Evolutionary conservation across 2,329 filamentous ascomycete genomes (phyloP).

Genomic region (Fusarium dimerum): DNA sequence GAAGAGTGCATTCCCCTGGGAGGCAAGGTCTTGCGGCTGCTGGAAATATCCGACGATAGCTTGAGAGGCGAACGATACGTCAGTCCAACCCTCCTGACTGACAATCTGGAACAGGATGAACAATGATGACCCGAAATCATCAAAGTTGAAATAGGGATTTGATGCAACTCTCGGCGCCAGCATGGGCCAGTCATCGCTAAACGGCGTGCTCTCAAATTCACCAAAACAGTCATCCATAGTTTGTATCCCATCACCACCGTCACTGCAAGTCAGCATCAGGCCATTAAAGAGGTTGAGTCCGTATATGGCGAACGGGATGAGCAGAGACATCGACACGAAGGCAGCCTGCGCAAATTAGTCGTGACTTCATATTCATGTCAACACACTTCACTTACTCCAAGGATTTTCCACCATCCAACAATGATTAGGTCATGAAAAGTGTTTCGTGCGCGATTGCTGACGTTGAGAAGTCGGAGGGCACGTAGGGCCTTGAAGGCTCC

Average conservation of each 20-base stretch:
- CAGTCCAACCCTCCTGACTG: slow-evolving; percentile 96
- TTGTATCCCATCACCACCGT: slow-evolving; percentile 52
- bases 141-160: slow-evolving; percentile 89
- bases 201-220: slow-evolving; percentile 77
- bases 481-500: slow-evolving; percentile 96
- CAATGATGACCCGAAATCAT: slow-evolving; percentile 88
- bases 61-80: slow-evolving; percentile 85
- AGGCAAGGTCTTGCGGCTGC: slow-evolving; percentile 69
- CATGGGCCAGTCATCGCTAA: slow-evolving; percentile 72
- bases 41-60: slow-evolving; percentile 74
- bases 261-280: slow-evolving; percentile 76
- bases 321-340: slow-evolving; percentile 88
- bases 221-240: slow-evolving; percentile 76
- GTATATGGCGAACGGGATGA: slow-evolving; percentile 97
- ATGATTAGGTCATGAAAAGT: slow-evolving; percentile 98
- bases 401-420: slow-evolving; percentile 89
- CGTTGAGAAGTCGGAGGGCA: slow-evolving; percentile 86
- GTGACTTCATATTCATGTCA: neutral
- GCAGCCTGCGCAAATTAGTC: slow-evolving; percentile 57
- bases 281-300: slow-evolving; percentile 92
- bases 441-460: slow-evolving; percentile 92
- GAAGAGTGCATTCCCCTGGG: slow-evolving; percentile 87
- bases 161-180: slow-evolving; percentile 77
- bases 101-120: slow-evolving; percentile 99
- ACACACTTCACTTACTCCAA: slow-evolving; percentile 62